Evolutionary conservation across 768 basidiomycete species (phyloP), one percentile per base, ranked within the genome.

Genomic region (Termitomyces sp.): DNA sequence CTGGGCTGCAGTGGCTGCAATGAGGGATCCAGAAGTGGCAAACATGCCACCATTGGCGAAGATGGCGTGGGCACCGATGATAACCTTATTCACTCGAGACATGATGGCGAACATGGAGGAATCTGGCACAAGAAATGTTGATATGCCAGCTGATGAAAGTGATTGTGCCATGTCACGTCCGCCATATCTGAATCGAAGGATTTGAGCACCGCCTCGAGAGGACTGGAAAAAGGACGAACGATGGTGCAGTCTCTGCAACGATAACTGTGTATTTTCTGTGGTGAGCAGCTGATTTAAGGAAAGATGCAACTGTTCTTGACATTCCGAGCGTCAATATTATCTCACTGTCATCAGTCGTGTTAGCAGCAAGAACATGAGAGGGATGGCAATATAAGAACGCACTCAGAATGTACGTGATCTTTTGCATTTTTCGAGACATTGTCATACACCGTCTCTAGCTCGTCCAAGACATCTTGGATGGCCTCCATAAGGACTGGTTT

Each of bases 321-420:
- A 90, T 85, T n/a, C 95, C 95, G 50, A 98, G 82, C 2, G 92
- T 96, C 54, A 96, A 71, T 61, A 99, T 92, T 63, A 98, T 95
- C 73, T 98, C 96, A 63, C 96, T 62, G 27, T 2, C 21, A 96
- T 65, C 3, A 51, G n/a, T 34, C 48, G 31, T 40, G 14, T 57
- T 34, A 62, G 43, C 46, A 27, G 14, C n/a, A 54, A 53, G 7
- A 41, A 51, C 3, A 47, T 14, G 23, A 41, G 42, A 3, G 52
- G 43, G 5, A 14, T 37, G 37, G 34, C 43, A 40, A 37, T 35
- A 29, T 16, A 48, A 54, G 44, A 1, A 75, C 92, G 69, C 68
- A 98, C 96, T 97, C 95, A n/a, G 95, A 93, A 70, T 98, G 96
- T 58, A 99, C 90, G 68, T 98, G 95, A 69, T 97, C 95, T 71